Evolutionary conservation across 176 grass and related monocot genomes (phyloP).

Genomic region (Thalia dealbata): DNA sequence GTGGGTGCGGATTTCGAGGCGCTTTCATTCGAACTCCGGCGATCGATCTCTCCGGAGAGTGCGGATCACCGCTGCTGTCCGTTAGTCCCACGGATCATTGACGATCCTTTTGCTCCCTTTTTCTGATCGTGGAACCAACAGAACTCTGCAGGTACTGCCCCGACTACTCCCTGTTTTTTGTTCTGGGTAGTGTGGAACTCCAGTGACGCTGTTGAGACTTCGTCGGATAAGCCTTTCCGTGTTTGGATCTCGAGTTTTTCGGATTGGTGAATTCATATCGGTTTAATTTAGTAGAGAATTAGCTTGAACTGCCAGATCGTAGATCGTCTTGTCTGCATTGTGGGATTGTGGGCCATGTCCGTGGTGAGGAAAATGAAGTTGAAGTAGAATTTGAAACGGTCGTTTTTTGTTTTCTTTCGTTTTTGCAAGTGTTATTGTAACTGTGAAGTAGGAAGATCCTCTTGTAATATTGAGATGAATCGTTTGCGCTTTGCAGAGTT

Average conservation of each 20-base stretch:
- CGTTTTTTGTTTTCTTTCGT: neutral
- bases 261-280: neutral
- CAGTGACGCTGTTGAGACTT: neutral
- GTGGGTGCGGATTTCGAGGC: neutral
- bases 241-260: neutral
- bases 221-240: neutral
- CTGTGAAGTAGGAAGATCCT: neutral
- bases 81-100: neutral
- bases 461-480: neutral
- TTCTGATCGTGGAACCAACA: neutral
- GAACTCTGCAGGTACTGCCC: neutral
- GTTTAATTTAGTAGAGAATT: slow-evolving; percentile 1
- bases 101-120: neutral
- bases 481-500: slow-evolving; percentile 4
- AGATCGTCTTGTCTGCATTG: neutral
- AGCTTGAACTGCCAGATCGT: neutral
- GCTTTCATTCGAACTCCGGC: neutral
- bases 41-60: neutral
- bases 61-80: neutral
- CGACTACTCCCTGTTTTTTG: neutral
- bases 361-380: neutral
- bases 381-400: neutral
- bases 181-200: neutral
- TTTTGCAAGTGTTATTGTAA: neutral
- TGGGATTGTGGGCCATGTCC: neutral